Percentiles rank a stretch among this genome's conserved stretches.
These are phyloP conservation scores for Dimocarpus longan DNA, from an alignment of 345 rosid species.

Conservation along the genomic window DNA sequence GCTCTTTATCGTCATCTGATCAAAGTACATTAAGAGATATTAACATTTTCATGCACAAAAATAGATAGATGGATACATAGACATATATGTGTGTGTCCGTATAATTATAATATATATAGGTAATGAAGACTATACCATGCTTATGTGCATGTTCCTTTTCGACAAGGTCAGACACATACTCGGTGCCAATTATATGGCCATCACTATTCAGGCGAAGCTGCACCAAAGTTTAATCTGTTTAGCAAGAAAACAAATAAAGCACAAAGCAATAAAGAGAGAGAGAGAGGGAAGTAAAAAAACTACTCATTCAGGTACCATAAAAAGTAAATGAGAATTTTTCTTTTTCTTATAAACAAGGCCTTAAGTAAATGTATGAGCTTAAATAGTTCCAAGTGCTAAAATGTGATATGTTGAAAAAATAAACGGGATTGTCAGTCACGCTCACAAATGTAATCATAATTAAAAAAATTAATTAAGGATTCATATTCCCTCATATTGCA, in stretches of 20 bases:
- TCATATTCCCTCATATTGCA: background rate
- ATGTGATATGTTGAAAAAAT: background rate
- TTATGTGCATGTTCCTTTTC: constrained; percentile 81
- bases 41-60: background rate
- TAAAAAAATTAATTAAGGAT: background rate
- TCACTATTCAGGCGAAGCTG: constrained; percentile 89
- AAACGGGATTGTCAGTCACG: background rate
- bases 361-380: background rate
- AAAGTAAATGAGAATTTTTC: constrained; percentile 2
- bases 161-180: constrained; percentile 90
- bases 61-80: too few species aligned
- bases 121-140: constrained; percentile 59
- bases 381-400: background rate
- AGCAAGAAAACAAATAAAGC: constrained; percentile 13
- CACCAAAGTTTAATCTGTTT: constrained; percentile 38
- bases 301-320: background rate
- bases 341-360: background rate
- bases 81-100: too few species aligned
- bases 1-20: constrained; percentile 66
- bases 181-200: constrained; percentile 93
- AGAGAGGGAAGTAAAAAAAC: background rate
- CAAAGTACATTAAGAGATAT: constrained; percentile 11
- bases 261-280: background rate
- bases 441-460: background rate
- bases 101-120: background rate